Evolutionary conservation across 2,329 filamentous ascomycete genomes (phyloP).

Genomic region (Pseudogymnoascus sp.): DNA sequence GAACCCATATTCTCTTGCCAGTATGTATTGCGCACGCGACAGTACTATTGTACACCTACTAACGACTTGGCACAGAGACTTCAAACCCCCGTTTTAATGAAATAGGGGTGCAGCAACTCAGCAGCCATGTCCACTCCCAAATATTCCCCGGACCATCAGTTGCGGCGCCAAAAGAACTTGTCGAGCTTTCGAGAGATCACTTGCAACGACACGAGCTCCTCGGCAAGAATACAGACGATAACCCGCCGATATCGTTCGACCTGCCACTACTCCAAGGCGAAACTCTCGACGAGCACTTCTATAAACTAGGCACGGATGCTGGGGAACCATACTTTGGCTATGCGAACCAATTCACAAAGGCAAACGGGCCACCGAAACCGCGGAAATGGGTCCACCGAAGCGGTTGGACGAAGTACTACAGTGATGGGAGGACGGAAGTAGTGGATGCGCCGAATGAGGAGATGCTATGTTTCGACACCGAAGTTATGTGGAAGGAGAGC

Average conservation of each 20-base stretch:
- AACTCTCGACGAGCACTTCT: conserved; percentile 88
- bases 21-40: conserved; percentile 14
- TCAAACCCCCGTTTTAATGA: conserved; percentile 73
- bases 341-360: conserved; percentile 66
- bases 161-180: conserved; percentile 60
- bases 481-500: conserved; percentile 92
- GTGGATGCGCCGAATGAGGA: conserved; percentile 72
- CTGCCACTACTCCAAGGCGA: conserved; percentile 71
- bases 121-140: conserved; percentile 72
- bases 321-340: conserved; percentile 74
- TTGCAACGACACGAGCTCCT: conserved; percentile 76
- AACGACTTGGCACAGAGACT: conserved; percentile 17
- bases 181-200: conserved; percentile 75
- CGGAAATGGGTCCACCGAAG: conserved; percentile 69
- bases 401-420: conserved; percentile 90
- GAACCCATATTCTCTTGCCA: conserved; percentile 13
- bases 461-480: conserved; percentile 88
- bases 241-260: conserved; percentile 74
- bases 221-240: conserved; percentile 79
- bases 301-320: conserved; percentile 76
- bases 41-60: neutral
- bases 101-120: conserved; percentile 90
- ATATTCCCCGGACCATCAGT: conserved; percentile 59
- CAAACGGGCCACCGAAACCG: conserved; percentile 51
- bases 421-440: conserved; percentile 62